A percentile compares a stretch with the other conserved stretches of the same genome.
Conservation (phyloP, 1,284 basidiomycete species). For the Kalmanozyma brasiliensis region DNA sequence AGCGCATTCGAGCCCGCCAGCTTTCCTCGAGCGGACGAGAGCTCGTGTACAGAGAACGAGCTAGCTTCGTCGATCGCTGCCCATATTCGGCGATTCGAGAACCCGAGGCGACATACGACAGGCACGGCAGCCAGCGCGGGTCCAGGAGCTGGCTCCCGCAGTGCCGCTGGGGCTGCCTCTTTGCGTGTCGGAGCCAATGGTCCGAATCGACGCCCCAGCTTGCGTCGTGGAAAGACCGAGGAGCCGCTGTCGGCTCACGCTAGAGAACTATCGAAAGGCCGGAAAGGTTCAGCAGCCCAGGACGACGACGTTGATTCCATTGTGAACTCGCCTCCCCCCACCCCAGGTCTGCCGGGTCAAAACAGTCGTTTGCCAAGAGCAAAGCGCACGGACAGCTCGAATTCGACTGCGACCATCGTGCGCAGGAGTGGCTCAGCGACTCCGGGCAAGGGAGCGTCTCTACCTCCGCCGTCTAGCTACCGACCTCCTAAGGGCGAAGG, state of each 20-base stretch:
- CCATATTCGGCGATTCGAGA: slow-evolving; percentile 48
- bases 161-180: not conserved
- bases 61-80: slow-evolving; percentile 26
- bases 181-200: slow-evolving; percentile 10
- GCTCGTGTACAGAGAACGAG: slow-evolving; percentile 60
- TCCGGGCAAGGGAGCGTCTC: slow-evolving; percentile 15
- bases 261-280: slow-evolving; percentile 16
- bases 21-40: slow-evolving; percentile 50
- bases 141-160: not conserved
- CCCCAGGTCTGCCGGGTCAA: slow-evolving; percentile 5
- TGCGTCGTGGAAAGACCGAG: slow-evolving; percentile 76
- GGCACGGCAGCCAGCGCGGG: slow-evolving; percentile 9
- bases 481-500: slow-evolving; percentile 40
- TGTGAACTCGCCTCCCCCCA: slow-evolving; percentile 16
- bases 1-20: slow-evolving; percentile 16
- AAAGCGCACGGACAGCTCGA: slow-evolving; percentile 37
- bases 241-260: slow-evolving; percentile 59
- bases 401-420: slow-evolving; percentile 26
- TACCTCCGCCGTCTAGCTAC: slow-evolving; percentile 45
- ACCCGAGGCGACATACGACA: slow-evolving; percentile 26
- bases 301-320: slow-evolving; percentile 17
- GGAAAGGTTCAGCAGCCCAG: slow-evolving; percentile 20
- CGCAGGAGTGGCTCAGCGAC: slow-evolving; percentile 34
- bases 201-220: slow-evolving; percentile 67
- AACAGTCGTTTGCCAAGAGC: slow-evolving; percentile 39